Conservation (phyloP, 805 yeast species). For the Candida manassasensis region DNA sequence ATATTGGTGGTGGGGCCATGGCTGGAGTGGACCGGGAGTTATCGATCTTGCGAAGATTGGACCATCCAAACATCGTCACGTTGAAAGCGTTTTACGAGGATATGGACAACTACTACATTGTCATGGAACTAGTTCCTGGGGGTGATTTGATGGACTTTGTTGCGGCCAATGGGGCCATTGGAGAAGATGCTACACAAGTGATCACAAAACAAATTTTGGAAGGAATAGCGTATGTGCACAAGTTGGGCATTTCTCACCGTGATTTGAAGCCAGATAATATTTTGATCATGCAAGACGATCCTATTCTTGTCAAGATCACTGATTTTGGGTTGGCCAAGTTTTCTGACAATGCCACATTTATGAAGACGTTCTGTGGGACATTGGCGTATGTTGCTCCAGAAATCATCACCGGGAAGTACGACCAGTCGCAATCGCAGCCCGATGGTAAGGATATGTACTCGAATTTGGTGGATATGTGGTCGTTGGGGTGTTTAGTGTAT, state of each 20-base stretch:
- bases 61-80: slow-evolving; percentile 82
- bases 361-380: slow-evolving; percentile 98
- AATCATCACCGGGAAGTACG: slow-evolving; percentile 58
- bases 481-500: slow-evolving; percentile 89
- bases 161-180: slow-evolving; percentile 85
- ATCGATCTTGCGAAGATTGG: slow-evolving; percentile 67
- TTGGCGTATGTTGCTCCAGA: slow-evolving; percentile 97
- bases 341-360: slow-evolving; percentile 73
- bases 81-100: slow-evolving; percentile 86
- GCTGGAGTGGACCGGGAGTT: slow-evolving; percentile 85
- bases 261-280: slow-evolving; percentile 97
- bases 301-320: slow-evolving; percentile 85
- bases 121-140: slow-evolving; percentile 94
- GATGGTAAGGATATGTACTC: slow-evolving; percentile 50
- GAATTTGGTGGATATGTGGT: slow-evolving; percentile 94
- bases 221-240: slow-evolving; percentile 85
- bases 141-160: slow-evolving; percentile 98
- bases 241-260: slow-evolving; percentile 88
- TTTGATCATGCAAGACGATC: slow-evolving; percentile 83
- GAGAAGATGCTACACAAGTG: slow-evolving; percentile 85
- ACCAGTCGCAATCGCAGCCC: slow-evolving; percentile 21
- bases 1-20: slow-evolving; percentile 64
- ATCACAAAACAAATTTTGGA: slow-evolving; percentile 78
- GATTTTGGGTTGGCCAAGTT: slow-evolving; percentile 96
- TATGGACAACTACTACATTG: slow-evolving; percentile 70